These are phyloP conservation scores for Suillus subluteus DNA, from an alignment of 768 basidiomycete genomes.

Conservation along the genomic window DNA sequence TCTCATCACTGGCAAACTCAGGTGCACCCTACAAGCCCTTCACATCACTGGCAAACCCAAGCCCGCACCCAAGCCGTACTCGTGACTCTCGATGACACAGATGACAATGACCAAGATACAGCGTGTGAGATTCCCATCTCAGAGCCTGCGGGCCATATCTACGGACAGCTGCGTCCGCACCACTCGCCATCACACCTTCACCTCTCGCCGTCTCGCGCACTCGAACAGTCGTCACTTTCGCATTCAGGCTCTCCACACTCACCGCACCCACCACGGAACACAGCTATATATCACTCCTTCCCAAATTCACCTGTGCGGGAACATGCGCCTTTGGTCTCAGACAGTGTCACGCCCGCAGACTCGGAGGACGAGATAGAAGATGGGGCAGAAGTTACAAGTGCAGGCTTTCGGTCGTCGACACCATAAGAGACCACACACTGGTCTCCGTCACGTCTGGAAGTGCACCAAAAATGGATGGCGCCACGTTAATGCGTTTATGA, in stretches of 20 bases:
- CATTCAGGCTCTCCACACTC: not conserved
- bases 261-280: slow-evolving; percentile 28
- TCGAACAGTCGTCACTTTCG: not conserved
- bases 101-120: not conserved
- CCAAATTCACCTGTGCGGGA: slow-evolving; percentile 51
- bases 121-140: not conserved
- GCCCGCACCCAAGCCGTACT: not conserved
- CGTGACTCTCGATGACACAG: not conserved
- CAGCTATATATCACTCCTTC: slow-evolving; percentile 63
- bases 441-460: slow-evolving; percentile 4
- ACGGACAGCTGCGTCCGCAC: not conserved
- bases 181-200: not conserved
- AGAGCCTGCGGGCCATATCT: not conserved
- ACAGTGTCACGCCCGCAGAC: slow-evolving; percentile 7
- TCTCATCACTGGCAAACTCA: slow-evolving; percentile 4
- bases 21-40: not conserved
- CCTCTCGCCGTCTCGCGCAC: not conserved
- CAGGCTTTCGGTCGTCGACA: slow-evolving; percentile 20
- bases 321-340: not conserved
- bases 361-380: slow-evolving; percentile 22
- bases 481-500: not conserved
- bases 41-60: not conserved
- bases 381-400: slow-evolving; percentile 21
- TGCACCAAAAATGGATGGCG: not conserved
- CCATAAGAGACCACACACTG: slow-evolving; percentile 25